phyloP scores from a whole-genome alignment of 306 rosid genomes.

The Cicer judaicum region DNA sequence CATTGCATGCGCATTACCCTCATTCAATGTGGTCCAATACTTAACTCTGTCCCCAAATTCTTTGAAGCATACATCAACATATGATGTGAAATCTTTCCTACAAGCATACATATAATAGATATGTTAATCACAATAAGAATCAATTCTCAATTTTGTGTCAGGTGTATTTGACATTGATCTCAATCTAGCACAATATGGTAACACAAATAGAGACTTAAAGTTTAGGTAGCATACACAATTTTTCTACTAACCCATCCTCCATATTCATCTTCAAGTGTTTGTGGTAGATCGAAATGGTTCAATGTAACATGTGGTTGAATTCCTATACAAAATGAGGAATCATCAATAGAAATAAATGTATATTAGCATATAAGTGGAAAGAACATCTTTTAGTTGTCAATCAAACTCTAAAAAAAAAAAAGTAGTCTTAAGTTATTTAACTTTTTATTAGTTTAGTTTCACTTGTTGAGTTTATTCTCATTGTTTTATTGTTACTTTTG shows the following conservation, averaged over 20 bases:
- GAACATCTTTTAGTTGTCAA: neutral
- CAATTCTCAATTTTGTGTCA: neutral
- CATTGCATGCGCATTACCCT: slow-evolving; percentile 35
- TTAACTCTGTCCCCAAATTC: slow-evolving; percentile 63
- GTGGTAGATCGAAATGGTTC: slow-evolving; percentile 66
- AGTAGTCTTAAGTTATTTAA: neutral
- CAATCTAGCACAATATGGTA: neutral
- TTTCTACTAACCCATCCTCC: slow-evolving; percentile 74
- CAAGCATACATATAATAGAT: slow-evolving; percentile 13
- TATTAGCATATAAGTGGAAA: slow-evolving; percentile 13
- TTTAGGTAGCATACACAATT: slow-evolving; percentile 53
- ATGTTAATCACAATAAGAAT: slow-evolving; percentile 10
- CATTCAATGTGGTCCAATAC: slow-evolving; percentile 61
- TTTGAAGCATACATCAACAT: slow-evolving; percentile 56
- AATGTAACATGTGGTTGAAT: slow-evolving; percentile 82
- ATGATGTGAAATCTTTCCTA: slow-evolving; percentile 55
- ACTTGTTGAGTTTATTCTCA: too few relatives aligned
- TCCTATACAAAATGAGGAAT: slow-evolving; percentile 53
- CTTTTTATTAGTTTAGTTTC: too few relatives aligned
- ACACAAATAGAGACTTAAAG: neutral
- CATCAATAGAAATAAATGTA: neutral
- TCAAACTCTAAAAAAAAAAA: neutral
- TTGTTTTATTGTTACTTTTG: too few relatives aligned
- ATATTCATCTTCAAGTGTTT: slow-evolving; percentile 74
- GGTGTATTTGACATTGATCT: neutral